Evolutionary conservation across 2,329 filamentous ascomycete species (phyloP).

Genomic region (Gnomoniopsis smithogilvyi): DNA sequence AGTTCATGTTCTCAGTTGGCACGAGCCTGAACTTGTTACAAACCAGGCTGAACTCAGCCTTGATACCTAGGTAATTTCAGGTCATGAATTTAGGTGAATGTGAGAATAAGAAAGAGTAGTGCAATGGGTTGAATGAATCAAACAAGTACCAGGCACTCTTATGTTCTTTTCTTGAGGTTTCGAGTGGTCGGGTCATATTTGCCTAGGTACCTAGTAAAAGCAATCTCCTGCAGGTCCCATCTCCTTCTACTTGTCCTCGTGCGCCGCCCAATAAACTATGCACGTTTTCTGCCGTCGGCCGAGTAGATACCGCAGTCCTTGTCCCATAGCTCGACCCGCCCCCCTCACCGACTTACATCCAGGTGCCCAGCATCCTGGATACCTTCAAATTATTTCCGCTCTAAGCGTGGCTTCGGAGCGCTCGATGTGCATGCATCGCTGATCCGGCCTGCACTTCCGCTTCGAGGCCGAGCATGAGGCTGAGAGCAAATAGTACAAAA

Average conservation of each 20-base stretch:
- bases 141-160: no score
- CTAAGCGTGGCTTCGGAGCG: background rate
- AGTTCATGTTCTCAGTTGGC: no score
- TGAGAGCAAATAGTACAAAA: background rate
- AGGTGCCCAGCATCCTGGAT: background rate
- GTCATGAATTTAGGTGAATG: no score
- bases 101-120: no score
- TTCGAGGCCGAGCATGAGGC: background rate
- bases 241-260: background rate
- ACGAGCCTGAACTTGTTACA: no score
- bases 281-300: conserved; percentile 9
- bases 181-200: background rate
- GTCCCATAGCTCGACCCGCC: background rate
- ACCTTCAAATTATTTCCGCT: background rate
- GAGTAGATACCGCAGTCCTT: background rate
- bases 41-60: no score
- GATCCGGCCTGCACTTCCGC: background rate
- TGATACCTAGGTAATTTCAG: no score
- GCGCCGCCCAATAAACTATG: conserved; percentile 9
- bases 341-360: conserved; percentile 1
- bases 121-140: no score
- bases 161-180: background rate
- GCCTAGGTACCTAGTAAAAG: background rate
- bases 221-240: background rate
- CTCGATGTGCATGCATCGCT: background rate